Conservation (phyloP, 441 rosid species). For the Aleurites moluccanus region DNA sequence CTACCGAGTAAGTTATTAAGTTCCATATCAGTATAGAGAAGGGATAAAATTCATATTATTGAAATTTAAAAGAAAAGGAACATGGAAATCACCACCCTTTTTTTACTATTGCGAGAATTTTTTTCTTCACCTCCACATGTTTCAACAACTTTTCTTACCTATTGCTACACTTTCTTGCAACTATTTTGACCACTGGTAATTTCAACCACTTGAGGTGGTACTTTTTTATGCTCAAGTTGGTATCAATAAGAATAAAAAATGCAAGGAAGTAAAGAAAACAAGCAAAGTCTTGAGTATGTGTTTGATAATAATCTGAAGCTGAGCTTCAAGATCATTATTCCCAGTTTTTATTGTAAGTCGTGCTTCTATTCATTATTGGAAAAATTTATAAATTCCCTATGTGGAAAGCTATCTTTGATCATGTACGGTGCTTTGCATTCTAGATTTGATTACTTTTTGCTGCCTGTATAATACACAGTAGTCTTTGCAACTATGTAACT, state of each 20-base stretch:
- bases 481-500: background rate
- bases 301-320: background rate
- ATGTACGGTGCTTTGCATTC: background rate
- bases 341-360: background rate
- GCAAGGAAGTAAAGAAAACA: background rate
- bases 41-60: background rate
- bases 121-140: background rate
- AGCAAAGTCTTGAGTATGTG: background rate
- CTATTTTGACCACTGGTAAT: background rate
- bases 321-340: background rate
- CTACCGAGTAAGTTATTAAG: constrained; percentile 15
- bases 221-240: too few species aligned
- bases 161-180: background rate
- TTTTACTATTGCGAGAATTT: background rate
- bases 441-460: background rate
- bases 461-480: background rate
- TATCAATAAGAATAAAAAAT: background rate
- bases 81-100: background rate
- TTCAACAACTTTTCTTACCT: background rate
- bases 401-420: background rate
- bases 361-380: background rate
- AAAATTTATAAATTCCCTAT: background rate
- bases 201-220: too few species aligned
- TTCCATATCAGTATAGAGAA: background rate
- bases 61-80: background rate